Percentiles rank a stretch among this genome's conserved stretches.
Conservation (phyloP, 176 grass and related monocot species). For the Lolium multiflorum region DNA sequence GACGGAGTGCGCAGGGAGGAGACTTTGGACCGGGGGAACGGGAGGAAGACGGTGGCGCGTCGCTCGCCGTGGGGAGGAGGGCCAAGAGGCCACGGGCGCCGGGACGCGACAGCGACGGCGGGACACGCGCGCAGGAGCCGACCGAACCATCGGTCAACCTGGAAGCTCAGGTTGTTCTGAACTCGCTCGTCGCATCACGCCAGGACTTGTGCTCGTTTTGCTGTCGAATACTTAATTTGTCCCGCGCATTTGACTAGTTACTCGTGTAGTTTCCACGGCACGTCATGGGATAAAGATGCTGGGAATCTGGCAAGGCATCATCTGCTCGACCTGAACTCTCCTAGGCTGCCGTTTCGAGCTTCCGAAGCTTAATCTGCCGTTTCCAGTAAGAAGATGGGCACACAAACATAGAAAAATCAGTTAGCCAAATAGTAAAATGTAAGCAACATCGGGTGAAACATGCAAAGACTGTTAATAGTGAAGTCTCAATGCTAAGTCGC, state of each 20-base stretch:
- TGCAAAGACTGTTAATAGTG: too few relatives aligned
- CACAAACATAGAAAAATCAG: too few relatives aligned
- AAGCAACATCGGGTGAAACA: too few relatives aligned
- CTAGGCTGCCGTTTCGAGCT: not conserved
- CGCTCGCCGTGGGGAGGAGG: conserved; percentile 25
- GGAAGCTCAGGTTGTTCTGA: not conserved
- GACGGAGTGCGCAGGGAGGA: not conserved
- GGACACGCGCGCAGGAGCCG: conserved; percentile 1
- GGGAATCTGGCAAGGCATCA: not conserved
- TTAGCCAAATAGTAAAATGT: too few relatives aligned
- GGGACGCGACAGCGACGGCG: conserved; percentile 28
- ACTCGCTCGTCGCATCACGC: not conserved
- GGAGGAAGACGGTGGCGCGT: conserved; percentile 29
- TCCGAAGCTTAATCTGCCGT: not conserved
- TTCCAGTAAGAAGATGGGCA: too few relatives aligned
- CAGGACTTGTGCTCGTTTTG: not conserved
- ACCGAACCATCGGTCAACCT: not conserved
- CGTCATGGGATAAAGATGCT: not conserved
- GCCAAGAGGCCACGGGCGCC: not conserved
- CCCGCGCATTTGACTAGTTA: not conserved
- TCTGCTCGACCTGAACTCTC: not conserved
- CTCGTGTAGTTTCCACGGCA: not conserved
- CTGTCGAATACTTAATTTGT: not conserved
- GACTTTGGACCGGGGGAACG: conserved; percentile 19
- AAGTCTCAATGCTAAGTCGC: too few relatives aligned